Percentiles rank a stretch among this genome's conserved stretches.
Conservation (phyloP, 1,284 basidiomycete species). For the Neonothopanus nambi region DNA sequence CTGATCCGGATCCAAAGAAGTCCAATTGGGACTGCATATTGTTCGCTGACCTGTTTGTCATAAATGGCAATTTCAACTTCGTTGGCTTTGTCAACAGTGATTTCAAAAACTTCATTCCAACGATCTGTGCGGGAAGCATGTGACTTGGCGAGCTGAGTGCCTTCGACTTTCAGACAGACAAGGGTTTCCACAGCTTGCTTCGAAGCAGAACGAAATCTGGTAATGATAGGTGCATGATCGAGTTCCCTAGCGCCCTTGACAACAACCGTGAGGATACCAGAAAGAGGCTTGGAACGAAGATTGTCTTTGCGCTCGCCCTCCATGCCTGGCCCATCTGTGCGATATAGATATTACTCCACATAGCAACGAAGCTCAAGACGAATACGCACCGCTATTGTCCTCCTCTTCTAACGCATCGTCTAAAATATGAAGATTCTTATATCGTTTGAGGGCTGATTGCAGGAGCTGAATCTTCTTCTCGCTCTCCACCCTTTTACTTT, state of each 20-base stretch:
- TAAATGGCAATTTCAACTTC: conserved; percentile 98
- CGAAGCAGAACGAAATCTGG: conserved; percentile 70
- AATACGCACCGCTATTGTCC: conserved; percentile 49
- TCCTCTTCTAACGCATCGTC: conserved; percentile 83
- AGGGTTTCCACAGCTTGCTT: conserved; percentile 85
- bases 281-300: conserved; percentile 88
- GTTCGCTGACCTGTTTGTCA: conserved; percentile 85
- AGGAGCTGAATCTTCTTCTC: conserved; percentile 96
- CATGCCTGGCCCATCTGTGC: conserved; percentile 50
- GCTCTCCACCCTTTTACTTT: conserved; percentile 91
- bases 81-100: conserved; percentile 96
- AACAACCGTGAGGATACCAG: conserved; percentile 90
- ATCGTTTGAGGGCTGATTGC: conserved; percentile 89
- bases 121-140: conserved; percentile 92
- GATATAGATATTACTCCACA: neutral
- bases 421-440: conserved; percentile 94
- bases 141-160: conserved; percentile 89
- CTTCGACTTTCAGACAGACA: conserved; percentile 95
- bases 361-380: neutral
- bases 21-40: conserved; percentile 87
- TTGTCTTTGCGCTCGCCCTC: conserved; percentile 92
- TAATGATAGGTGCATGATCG: conserved; percentile 83
- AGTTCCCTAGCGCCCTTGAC: conserved; percentile 91
- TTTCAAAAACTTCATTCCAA: conserved; percentile 98
- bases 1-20: conserved; percentile 95